Base-by-base conservation (phyloP, 2,329 filamentous ascomycete genomes). In the Diaporthe eres region DNA sequence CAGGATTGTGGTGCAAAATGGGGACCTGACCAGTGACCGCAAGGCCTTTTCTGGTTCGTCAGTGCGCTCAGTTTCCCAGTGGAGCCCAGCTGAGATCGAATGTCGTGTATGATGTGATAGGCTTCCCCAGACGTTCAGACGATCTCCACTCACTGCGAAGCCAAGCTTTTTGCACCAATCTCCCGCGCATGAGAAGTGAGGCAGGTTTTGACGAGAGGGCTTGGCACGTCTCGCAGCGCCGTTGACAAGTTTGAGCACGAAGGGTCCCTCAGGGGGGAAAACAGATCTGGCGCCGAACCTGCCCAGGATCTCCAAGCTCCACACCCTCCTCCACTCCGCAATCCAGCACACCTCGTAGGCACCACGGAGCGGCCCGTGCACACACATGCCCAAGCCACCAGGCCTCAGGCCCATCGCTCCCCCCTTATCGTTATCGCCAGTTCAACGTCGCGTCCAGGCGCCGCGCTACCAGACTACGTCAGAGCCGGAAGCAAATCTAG, bases 121-220 rank as follows among this genome's bases (percentile, higher is more conserved):
- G 28, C 28, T 68, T 68, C 49, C 65, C 47, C 65, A 53, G 49
- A 70, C 34, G 65, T 70, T 68, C 65, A 68, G 65, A 55, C 65
- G 65, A 42, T 70, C 65, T 55, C 65, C 65, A 70, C 65, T 70
- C 8, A 17, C 17, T 53, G 22, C n/a, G 34, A 70, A 10, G 65
- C 49, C 65, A 70, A 70, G 65, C 65, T 70, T 70, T 70, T 49
- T 55, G 42, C 47, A 55, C 51, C 65, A 70, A 70, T 53, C 49
- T 42, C 65, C 34, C 49, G 34, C 22, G 34, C 34, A 39, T 28
- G n/a, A 34, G 17, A 55, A 22, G 47, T 39, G 49, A 70, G 65
- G 65, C 65, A 70, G 65, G 49, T 70, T 70, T 70, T 70, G 47
- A 70, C 65, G 65, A 39, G 63, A 68, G 47, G 31, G 31, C 65